Evolutionary conservation across 768 basidiomycete genomes (phyloP).

Genomic region (Leccinum subtestaceum): DNA sequence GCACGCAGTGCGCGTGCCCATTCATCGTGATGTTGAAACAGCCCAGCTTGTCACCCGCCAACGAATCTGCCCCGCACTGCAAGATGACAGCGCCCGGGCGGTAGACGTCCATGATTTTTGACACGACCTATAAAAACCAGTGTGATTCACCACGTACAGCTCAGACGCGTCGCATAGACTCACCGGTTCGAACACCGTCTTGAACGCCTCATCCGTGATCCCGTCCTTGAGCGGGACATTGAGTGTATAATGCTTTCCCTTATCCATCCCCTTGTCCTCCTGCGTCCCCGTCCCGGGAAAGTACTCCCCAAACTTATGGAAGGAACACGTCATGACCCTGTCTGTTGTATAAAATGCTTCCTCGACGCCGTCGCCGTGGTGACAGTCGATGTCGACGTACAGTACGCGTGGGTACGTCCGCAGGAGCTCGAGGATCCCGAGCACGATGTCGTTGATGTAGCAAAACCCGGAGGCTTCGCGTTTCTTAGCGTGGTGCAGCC

Average conservation of each 20-base stretch:
- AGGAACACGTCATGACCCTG: conserved; percentile 94
- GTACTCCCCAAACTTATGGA: conserved; percentile 92
- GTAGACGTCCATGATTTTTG: conserved; percentile 83
- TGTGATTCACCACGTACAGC: neutral
- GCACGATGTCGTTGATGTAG: conserved; percentile 98
- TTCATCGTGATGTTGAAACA: conserved; percentile 96
- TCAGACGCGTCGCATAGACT: conserved; percentile 22
- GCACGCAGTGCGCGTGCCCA: conserved; percentile 90
- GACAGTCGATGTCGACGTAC: conserved; percentile 97
- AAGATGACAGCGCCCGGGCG: conserved; percentile 85
- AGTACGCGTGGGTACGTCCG: conserved; percentile 82
- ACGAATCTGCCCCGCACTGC: conserved; percentile 95
- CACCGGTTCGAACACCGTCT: conserved; percentile 90
- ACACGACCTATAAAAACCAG: conserved; percentile 59
- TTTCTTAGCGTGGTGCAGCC: conserved; percentile 99
- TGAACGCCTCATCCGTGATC: conserved; percentile 85
- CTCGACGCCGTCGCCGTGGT: conserved; percentile 98
- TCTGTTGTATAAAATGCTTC: conserved; percentile 98
- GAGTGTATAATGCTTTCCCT: conserved; percentile 83
- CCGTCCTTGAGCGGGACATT: conserved; percentile 96
- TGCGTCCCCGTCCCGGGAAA: conserved; percentile 80
- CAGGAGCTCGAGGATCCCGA: conserved; percentile 91
- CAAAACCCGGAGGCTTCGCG: conserved; percentile 97
- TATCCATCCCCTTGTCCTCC: conserved; percentile 79
- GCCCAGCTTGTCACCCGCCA: conserved; percentile 93